phyloP scores from a whole-genome alignment of 441 rosid genomes.

The Viola pubescens region DNA sequence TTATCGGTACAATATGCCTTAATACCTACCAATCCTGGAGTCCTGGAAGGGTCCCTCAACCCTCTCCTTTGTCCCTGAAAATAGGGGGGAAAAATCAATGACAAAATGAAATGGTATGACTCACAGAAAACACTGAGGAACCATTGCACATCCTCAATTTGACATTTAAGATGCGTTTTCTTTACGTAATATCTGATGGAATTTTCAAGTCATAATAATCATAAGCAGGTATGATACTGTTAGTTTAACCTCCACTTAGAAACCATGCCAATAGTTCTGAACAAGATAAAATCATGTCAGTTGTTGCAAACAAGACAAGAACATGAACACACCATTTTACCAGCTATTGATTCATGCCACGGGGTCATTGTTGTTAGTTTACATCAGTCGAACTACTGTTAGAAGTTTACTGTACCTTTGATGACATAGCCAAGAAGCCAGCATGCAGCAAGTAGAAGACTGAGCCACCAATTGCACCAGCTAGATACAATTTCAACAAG shows the following conservation, averaged over 20 bases:
- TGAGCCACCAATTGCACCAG: constrained; percentile 90
- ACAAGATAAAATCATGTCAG: not conserved
- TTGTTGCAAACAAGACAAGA: not conserved
- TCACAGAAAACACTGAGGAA: constrained; percentile 5
- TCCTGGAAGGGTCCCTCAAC: constrained; percentile 51
- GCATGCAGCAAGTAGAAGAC: constrained; percentile 69
- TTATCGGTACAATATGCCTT: not conserved
- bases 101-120: constrained; percentile 9
- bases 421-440: constrained; percentile 42
- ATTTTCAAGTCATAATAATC: constrained; percentile 4
- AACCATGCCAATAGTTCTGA: not conserved
- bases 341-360: constrained; percentile 5
- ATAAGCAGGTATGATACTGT: not conserved
- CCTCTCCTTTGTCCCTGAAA: constrained; percentile 31
- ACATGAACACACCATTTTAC: not conserved
- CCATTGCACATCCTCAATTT: not conserved
- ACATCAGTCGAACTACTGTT: not conserved
- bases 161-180: not conserved
- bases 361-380: not conserved
- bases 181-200: not conserved
- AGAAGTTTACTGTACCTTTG: constrained; percentile 42
- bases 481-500: constrained; percentile 70
- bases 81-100: constrained; percentile 15
- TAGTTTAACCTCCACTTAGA: not conserved
- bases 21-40: constrained; percentile 59